Evolutionary conservation across 1,284 basidiomycete genomes (phyloP), one percentile per base, ranked within the genome.

Genomic region (Boletus sp.): DNA sequence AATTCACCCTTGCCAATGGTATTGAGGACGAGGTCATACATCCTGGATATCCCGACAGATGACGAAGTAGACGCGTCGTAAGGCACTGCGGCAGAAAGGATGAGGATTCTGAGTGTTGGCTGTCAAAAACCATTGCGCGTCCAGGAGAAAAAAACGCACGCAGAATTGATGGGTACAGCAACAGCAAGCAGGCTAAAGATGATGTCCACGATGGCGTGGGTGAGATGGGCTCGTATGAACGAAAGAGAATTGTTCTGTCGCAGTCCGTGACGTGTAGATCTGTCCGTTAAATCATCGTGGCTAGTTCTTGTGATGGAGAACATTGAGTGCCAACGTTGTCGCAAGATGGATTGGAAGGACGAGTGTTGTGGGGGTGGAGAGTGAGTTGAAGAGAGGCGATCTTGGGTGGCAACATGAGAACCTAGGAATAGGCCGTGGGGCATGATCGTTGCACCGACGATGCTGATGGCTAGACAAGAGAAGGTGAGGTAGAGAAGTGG

Each of bases 381-480:
- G 24, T 61, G 61, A 35, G 55, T 46, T 37, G 36, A 18, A 11
- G 77, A 74, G 16, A 81, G 73, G 31, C 89, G 78, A 64, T 91
- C 84, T 60, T 89, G 83, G 0, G 86, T 85, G 7, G 88, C 83
- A 42, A 92, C 76, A 54, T 84, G 83, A 1, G 88, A 91, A 7
- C 91, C 91, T 22, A 94, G 78, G 73, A 92, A 92, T 36, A 94
- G 78, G 3, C 86, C 86, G 72, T 94, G 92, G 0, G 89, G 88
- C 88, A 80, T 86, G 47, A 84, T 78, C 0, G 83, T 86, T 7
- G 83, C 85, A 39, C 86, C 85, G 36, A 87, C 67, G 59, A 89
- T 86, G 56, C 89, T 86, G 51, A 88, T 85, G 16, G 87, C 85
- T 86, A 60, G 43, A 29, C 36, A 53, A 59, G 43, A 24, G 35